Evolutionary conservation across 139 green algal species (phyloP).

Genomic region (Chlorella sorokiniana): DNA sequence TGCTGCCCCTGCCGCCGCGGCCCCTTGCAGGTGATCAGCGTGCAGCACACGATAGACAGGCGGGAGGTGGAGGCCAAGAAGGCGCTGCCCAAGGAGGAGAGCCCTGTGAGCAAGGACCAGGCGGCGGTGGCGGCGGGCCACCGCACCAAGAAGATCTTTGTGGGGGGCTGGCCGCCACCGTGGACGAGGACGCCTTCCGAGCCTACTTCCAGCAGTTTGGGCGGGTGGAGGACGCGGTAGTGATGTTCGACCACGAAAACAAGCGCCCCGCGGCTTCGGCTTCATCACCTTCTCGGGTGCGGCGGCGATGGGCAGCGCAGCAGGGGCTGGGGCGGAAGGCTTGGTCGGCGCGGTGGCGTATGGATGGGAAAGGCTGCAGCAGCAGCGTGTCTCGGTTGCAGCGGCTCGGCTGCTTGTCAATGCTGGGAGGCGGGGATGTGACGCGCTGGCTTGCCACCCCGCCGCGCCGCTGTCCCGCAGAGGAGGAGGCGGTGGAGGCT

Average conservation of each 20-base stretch:
- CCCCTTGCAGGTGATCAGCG: slow-evolving; percentile 20
- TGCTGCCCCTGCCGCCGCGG: not conserved
- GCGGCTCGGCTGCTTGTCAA: not conserved
- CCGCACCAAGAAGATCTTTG: slow-evolving; percentile 93
- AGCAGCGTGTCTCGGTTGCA: too few relatives aligned
- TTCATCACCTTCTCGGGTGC: slow-evolving; percentile 89
- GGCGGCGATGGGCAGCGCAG: not conserved
- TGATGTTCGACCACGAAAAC: slow-evolving; percentile 98
- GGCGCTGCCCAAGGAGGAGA: slow-evolving; percentile 92
- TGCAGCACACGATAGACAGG: slow-evolving; percentile 94
- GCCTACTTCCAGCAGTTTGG: slow-evolving; percentile 89
- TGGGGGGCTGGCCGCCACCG: slow-evolving; percentile 89
- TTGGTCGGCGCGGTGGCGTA: not conserved
- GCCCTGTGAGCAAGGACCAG: slow-evolving; percentile 55
- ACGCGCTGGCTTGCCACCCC: too few relatives aligned
- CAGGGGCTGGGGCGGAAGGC: not conserved
- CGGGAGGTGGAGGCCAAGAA: slow-evolving; percentile 96
- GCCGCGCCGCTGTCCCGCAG: slow-evolving; percentile 13
- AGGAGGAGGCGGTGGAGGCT: slow-evolving; percentile 87
- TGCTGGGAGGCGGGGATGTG: too few relatives aligned
- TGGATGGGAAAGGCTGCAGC: not conserved
- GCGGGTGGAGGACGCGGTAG: slow-evolving; percentile 73
- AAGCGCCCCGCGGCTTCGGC: slow-evolving; percentile 93
- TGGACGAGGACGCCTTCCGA: slow-evolving; percentile 83
- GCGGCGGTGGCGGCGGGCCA: slow-evolving; percentile 35